Conservation (phyloP, 1,139 yeast species). For the Pichia sp. region DNA sequence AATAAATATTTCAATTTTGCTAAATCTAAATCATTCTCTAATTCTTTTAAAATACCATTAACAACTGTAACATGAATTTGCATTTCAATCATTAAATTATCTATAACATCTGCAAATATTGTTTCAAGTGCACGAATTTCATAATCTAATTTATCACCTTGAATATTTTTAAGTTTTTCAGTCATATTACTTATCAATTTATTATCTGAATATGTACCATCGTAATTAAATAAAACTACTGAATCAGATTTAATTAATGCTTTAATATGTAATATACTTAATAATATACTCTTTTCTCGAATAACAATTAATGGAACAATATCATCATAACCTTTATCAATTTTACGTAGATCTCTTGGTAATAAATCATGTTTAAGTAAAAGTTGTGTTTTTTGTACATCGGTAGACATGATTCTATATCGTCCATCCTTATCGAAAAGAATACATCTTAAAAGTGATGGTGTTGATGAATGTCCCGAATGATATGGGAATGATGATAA, state of each 20-base stretch:
- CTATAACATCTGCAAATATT: constrained; percentile 76
- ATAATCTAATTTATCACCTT: constrained; percentile 38
- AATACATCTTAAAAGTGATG: constrained; percentile 48
- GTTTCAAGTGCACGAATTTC: constrained; percentile 90
- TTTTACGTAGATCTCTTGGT: constrained; percentile 79
- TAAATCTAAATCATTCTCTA: constrained; percentile 82
- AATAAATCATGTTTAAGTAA: constrained; percentile 67
- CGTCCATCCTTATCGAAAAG: constrained; percentile 70
- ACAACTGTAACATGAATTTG: constrained; percentile 67
- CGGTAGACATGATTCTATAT: constrained; percentile 68
- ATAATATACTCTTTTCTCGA: constrained; percentile 69
- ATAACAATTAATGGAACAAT: constrained; percentile 85
- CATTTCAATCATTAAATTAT: constrained; percentile 80
- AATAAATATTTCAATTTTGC: constrained; percentile 74
- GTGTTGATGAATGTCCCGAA: constrained; percentile 2
- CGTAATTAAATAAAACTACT: constrained; percentile 76
- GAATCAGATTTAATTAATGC: constrained; percentile 78
- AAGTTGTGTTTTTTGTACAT: constrained; percentile 70
- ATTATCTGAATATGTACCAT: constrained; percentile 51
- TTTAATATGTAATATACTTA: constrained; percentile 77
- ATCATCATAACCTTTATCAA: constrained; percentile 84
- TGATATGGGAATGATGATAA: constrained; percentile 7
- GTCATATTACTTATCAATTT: constrained; percentile 84
- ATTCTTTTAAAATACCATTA: constrained; percentile 69
- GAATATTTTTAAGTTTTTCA: constrained; percentile 50